phyloP scores from a whole-genome alignment of 768 basidiomycete genomes.

The Pisolithus tinctorius region DNA sequence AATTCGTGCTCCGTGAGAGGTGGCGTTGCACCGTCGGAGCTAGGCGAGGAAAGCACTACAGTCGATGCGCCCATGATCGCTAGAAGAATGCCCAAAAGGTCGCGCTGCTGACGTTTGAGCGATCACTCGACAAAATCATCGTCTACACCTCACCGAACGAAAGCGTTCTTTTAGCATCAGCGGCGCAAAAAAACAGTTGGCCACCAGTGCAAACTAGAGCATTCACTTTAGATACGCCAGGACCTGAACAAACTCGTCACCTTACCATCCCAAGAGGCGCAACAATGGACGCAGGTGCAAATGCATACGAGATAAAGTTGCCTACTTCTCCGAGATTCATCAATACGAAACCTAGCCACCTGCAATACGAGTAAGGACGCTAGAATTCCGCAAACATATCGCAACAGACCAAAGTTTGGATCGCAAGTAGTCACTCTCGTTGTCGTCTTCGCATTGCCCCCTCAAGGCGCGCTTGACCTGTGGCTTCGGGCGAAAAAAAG shows the following conservation, averaged over 20 bases:
- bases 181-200: constrained; percentile 93
- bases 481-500: constrained; percentile 32
- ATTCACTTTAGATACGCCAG: not conserved
- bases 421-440: constrained; percentile 72
- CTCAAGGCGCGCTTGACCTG: constrained; percentile 2
- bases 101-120: constrained; percentile 42
- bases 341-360: constrained; percentile 86
- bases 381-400: not conserved
- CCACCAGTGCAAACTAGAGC: constrained; percentile 77
- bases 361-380: constrained; percentile 19
- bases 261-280: constrained; percentile 93
- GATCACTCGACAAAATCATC: constrained; percentile 1
- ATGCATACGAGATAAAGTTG: constrained; percentile 89
- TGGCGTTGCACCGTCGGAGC: constrained; percentile 51
- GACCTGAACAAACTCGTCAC: constrained; percentile 1
- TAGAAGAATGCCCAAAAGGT: constrained; percentile 70
- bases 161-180: constrained; percentile 78
- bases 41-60: constrained; percentile 78
- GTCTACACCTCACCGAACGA: constrained; percentile 47
- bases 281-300: constrained; percentile 86
- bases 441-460: constrained; percentile 28
- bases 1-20: constrained; percentile 62
- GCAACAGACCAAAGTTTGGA: constrained; percentile 72
- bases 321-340: constrained; percentile 90
- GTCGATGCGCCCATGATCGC: constrained; percentile 87